Evolutionary conservation across 331 rosid species (phyloP).

Genomic region (Rosa hybrid): DNA sequence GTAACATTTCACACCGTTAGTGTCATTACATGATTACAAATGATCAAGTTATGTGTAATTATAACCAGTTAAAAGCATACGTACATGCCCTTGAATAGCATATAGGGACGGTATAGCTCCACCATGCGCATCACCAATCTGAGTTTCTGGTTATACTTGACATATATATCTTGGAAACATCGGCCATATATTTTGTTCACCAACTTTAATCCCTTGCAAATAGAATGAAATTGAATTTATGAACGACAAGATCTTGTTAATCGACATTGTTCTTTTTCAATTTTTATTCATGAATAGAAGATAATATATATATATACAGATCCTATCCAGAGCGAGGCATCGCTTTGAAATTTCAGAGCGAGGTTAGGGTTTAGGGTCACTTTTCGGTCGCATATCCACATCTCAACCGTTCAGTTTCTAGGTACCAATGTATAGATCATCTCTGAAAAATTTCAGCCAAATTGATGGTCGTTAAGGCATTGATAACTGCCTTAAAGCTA

Average conservation of each 20-base stretch:
- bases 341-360: too few species aligned
- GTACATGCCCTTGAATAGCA: constrained; percentile 67
- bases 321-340: too few species aligned
- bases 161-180: constrained; percentile 38
- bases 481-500: too few species aligned
- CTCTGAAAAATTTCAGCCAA: too few species aligned
- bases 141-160: constrained; percentile 34
- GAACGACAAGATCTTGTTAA: neutral
- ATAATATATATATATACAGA: too few species aligned
- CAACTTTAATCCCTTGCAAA: constrained; percentile 43
- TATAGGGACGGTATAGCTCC: constrained; percentile 65
- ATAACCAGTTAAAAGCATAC: neutral
- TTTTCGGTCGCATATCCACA: too few species aligned
- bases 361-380: too few species aligned
- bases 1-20: neutral
- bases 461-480: too few species aligned
- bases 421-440: too few species aligned
- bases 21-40: neutral
- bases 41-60: neutral
- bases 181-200: constrained; percentile 41
- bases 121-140: constrained; percentile 45
- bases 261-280: too few species aligned
- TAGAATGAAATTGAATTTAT: neutral
- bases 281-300: too few species aligned
- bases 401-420: too few species aligned